These are phyloP conservation scores for Obba rivulosa DNA, from an alignment of 768 basidiomycete species.

Conservation along the genomic window DNA sequence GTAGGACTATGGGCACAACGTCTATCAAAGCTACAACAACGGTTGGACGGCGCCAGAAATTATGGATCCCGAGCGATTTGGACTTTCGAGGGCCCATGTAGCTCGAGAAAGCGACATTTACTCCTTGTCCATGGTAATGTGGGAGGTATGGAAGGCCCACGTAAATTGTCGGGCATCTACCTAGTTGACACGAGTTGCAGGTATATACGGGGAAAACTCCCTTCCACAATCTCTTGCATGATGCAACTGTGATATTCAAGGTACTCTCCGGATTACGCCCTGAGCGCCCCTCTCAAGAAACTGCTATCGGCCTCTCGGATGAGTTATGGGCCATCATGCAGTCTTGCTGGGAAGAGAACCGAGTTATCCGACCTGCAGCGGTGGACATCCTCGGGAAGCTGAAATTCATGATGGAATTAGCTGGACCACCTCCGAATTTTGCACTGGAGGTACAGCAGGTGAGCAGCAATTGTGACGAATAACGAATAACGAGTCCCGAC, in stretches of 20 bases:
- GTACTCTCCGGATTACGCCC: not conserved
- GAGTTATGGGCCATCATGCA: not conserved
- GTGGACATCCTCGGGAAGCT: no score
- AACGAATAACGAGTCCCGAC: no score
- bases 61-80: not conserved
- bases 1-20: not conserved
- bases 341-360: no score
- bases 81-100: not conserved
- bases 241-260: not conserved
- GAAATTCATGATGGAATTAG: no score
- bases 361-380: no score
- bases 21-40: not conserved
- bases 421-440: no score
- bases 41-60: constrained; percentile 3
- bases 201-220: not conserved
- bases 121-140: constrained; percentile 4
- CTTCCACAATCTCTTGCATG: not conserved
- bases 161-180: not conserved
- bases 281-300: not conserved
- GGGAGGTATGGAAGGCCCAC: no score
- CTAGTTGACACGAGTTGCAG: not conserved
- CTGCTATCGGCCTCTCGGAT: not conserved
- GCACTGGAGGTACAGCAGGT: no score
- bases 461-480: no score
- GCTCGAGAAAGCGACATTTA: constrained; percentile 2